These are phyloP conservation scores for Candida boleticola DNA, from an alignment of 805 yeast species.

Conservation along the genomic window DNA sequence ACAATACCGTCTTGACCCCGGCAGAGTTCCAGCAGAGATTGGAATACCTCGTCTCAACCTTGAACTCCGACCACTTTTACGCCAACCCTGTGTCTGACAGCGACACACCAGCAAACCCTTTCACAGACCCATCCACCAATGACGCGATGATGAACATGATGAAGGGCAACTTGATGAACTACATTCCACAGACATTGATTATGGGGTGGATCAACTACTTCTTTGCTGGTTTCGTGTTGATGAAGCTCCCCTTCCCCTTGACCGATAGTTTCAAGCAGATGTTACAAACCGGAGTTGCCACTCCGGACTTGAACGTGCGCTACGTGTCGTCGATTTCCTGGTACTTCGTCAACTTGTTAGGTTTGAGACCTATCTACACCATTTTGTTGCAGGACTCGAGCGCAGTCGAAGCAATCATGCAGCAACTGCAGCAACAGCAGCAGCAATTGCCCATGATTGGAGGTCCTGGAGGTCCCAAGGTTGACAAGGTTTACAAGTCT, in stretches of 20 bases:
- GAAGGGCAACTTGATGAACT: constrained; percentile 77
- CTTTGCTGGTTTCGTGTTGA: constrained; percentile 86
- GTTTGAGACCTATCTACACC: constrained; percentile 75
- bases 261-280: constrained; percentile 87
- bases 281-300: constrained; percentile 84
- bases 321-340: constrained; percentile 95
- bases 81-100: constrained; percentile 45
- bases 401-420: constrained; percentile 44
- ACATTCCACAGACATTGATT: constrained; percentile 86
- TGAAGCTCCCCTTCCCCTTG: constrained; percentile 81
- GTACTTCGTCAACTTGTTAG: constrained; percentile 88
- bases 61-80: constrained; percentile 54
- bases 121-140: constrained; percentile 66
- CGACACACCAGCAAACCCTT: constrained; percentile 53
- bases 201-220: constrained; percentile 97
- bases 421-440: constrained; percentile 37
- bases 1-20: constrained; percentile 49
- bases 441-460: constrained; percentile 39
- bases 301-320: constrained; percentile 81
- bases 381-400: constrained; percentile 57
- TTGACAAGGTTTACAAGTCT: constrained; percentile 58
- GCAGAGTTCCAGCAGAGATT: constrained; percentile 56
- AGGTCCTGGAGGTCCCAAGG: constrained; percentile 62
- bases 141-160: constrained; percentile 76
- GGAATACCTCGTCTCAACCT: constrained; percentile 42